phyloP scores from a whole-genome alignment of 257 asterid species.

The Datura wrightii region DNA sequence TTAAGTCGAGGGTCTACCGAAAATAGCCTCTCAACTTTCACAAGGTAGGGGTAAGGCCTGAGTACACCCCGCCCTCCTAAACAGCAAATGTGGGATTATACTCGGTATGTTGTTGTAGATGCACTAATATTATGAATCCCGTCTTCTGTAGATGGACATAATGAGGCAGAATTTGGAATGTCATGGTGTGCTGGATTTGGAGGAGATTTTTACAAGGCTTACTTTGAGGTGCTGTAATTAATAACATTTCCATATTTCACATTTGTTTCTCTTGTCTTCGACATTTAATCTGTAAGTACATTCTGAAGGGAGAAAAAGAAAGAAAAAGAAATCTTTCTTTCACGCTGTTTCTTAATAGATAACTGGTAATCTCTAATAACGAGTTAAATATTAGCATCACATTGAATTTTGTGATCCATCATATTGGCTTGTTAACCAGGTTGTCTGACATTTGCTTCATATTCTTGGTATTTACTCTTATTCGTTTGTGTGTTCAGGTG shows the following conservation, averaged over 20 bases:
- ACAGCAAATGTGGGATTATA: no score
- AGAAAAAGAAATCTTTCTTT: not conserved
- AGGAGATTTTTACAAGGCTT: constrained; percentile 78
- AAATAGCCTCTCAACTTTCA: no score
- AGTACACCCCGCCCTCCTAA: no score
- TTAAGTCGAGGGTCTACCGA: no score
- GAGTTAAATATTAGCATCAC: not conserved
- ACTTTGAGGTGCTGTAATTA: constrained; percentile 69
- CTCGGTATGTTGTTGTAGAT: not conserved
- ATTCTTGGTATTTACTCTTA: not conserved
- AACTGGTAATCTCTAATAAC: not conserved
- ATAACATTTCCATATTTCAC: not conserved
- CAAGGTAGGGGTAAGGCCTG: no score
- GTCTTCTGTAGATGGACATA: constrained; percentile 72
- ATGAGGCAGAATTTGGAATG: constrained; percentile 97
- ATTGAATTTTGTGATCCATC: not conserved
- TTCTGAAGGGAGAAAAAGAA: not conserved
- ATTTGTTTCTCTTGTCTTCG: not conserved
- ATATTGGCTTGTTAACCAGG: constrained; percentile 13
- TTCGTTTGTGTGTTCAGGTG: constrained; percentile 53
- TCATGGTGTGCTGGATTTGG: constrained; percentile 99
- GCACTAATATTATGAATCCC: not conserved
- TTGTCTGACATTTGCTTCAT: not conserved
- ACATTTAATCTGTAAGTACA: not conserved
- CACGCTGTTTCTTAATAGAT: not conserved